Percentiles rank a stretch among this genome's conserved stretches.
phyloP scores from a whole-genome alignment of 129 eudicot genomes.

The Tagetes erecta region DNA sequence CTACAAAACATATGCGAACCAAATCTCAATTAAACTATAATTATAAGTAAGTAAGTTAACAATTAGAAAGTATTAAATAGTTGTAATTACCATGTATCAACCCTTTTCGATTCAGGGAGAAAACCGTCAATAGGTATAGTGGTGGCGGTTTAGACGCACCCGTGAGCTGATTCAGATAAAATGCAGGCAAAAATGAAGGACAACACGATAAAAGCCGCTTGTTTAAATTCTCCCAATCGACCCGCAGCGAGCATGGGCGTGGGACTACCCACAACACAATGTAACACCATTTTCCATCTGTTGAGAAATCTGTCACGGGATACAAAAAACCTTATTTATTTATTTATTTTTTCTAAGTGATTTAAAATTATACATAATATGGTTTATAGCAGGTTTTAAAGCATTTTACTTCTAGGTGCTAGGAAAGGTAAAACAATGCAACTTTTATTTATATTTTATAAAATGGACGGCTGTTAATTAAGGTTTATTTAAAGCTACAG shows the following conservation, averaged over 20 bases:
- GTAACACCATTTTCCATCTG: constrained; percentile 93
- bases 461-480: no score
- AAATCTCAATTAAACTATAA: neutral
- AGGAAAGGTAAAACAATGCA: no score
- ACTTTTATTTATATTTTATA: no score
- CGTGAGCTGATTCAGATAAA: constrained; percentile 55
- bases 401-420: no score
- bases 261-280: constrained; percentile 73
- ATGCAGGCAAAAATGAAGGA: constrained; percentile 59
- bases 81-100: constrained; percentile 59
- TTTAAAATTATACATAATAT: no score
- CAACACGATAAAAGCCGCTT: constrained; percentile 66
- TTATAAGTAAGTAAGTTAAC: neutral
- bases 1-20: constrained; percentile 38
- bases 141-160: constrained; percentile 40
- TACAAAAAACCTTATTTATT: no score
- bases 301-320: constrained; percentile 50
- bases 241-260: constrained; percentile 41
- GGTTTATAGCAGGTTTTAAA: no score
- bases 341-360: no score
- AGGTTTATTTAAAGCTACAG: no score
- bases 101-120: constrained; percentile 71
- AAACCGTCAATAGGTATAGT: constrained; percentile 64
- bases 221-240: constrained; percentile 74
- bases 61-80: neutral